Base-by-base conservation (phyloP, 2,329 filamentous ascomycete species). In the Dothidotthia symphoricarpi region DNA sequence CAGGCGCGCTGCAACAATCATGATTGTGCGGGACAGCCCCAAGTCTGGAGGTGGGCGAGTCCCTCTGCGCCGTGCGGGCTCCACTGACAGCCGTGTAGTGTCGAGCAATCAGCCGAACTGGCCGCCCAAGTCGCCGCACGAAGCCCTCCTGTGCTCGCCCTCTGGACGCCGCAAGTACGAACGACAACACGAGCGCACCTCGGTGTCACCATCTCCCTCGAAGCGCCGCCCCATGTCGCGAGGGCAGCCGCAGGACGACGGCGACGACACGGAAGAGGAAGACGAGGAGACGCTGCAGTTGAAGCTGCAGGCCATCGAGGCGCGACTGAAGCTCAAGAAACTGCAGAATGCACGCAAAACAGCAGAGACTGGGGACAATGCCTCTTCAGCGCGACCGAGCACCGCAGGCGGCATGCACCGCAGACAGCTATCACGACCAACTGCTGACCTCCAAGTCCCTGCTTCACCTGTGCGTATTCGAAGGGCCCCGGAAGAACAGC, bases 231-330 rank as follows among this genome's bases (percentile, higher is more conserved):
- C 57, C 6, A 38, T 57, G 40, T 57, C 54, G 32, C 49, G 49
- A 25, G 48, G 31, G 16, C 34, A 39, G n/a, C 24, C 29, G 3
- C 33, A 40, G 14, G 36, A 43, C 22, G 49, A 54, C 6, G 50
- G 81, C 8, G 81, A 83, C 0, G 84, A 86, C 2, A 84, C 74
- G 9, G 90, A 96, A 61, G 90, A 96, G 70, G 85, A 87, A 4
- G 85, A 76, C 7, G 91, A 96, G 65, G 90, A 97, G 71, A 94
- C 82, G 1, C 70, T 97, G 24, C 81, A 94, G 59, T 71, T 98
- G 46, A 83, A 95, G 63, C 72, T 97, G 4, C 83, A 90, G 49
- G 88, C 87, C 38, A 95, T 98, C 41, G 84, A 97, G 66, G 88
- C 90, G 6, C 83, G 85, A 43, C 70, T 97, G 35, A 93, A 85